These are phyloP conservation scores for Amanita thiersii DNA, from an alignment of 768 basidiomycete species.

Conservation along the genomic window DNA sequence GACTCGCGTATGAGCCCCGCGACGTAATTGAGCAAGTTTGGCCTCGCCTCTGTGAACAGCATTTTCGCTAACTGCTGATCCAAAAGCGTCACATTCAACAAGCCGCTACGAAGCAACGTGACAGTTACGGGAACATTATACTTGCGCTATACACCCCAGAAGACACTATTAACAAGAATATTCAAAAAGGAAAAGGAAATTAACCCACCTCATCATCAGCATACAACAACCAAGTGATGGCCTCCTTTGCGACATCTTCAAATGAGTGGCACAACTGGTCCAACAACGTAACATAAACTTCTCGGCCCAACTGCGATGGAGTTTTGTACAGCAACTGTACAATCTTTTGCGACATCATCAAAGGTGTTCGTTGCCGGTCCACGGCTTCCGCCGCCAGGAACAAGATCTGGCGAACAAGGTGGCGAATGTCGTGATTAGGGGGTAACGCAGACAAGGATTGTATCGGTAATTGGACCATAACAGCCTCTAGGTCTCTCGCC, in stretches of 20 bases:
- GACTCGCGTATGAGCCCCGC: slow-evolving; percentile 83
- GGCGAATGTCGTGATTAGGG: slow-evolving; percentile 79
- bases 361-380: slow-evolving; percentile 78
- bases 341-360: slow-evolving; percentile 93
- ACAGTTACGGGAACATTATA: slow-evolving; percentile 92
- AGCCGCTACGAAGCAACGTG: slow-evolving; percentile 75
- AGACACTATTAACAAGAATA: slow-evolving; percentile 9
- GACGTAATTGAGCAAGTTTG: slow-evolving; percentile 72
- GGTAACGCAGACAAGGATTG: slow-evolving; percentile 66
- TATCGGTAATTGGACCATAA: slow-evolving; percentile 67
- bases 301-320: slow-evolving; percentile 74
- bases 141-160: slow-evolving; percentile 59
- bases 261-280: slow-evolving; percentile 85
- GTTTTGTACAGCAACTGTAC: slow-evolving; percentile 94
- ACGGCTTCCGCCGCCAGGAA: slow-evolving; percentile 71
- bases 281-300: slow-evolving; percentile 86
- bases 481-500: slow-evolving; percentile 69
- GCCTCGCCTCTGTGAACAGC: slow-evolving; percentile 69
- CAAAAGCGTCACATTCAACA: slow-evolving; percentile 69
- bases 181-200: not conserved
- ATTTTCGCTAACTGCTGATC: slow-evolving; percentile 90
- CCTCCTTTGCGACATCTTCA: slow-evolving; percentile 92
- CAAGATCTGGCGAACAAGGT: slow-evolving; percentile 77
- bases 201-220: slow-evolving; percentile 86
- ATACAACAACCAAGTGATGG: slow-evolving; percentile 92